A percentile compares a stretch with the other conserved stretches of the same genome.
Evolutionary conservation across 2,329 filamentous ascomycete species (phyloP).

Genomic region (Byssothecium circinans): DNA sequence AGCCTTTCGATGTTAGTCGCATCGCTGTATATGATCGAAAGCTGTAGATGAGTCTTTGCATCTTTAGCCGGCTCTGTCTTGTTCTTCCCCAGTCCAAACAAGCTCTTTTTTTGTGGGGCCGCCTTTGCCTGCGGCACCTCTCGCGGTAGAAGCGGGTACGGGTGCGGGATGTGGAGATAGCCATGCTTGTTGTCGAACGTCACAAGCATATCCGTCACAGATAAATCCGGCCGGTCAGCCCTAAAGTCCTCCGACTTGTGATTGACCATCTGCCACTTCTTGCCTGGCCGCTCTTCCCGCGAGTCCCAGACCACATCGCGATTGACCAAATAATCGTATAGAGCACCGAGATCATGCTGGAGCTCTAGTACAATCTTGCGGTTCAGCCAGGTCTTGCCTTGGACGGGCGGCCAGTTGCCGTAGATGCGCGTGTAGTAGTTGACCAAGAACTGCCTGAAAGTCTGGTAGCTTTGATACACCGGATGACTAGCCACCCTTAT

Average conservation of each 20-base stretch:
- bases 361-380: slow-evolving; percentile 59
- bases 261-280: slow-evolving; percentile 65
- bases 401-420: slow-evolving; percentile 63
- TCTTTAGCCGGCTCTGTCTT: slow-evolving; percentile 39
- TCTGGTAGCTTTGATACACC: slow-evolving; percentile 59
- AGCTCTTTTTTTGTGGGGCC: slow-evolving; percentile 35
- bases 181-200: slow-evolving; percentile 65
- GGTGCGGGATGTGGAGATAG: slow-evolving; percentile 57
- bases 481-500: slow-evolving; percentile 28
- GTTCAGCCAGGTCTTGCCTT: slow-evolving; percentile 58
- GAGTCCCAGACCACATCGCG: slow-evolving; percentile 67
- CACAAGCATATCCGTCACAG: slow-evolving; percentile 66
- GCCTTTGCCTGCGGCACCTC: slow-evolving; percentile 30
- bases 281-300: slow-evolving; percentile 61
- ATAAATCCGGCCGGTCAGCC: slow-evolving; percentile 55
- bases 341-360: slow-evolving; percentile 67
- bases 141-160: slow-evolving; percentile 64
- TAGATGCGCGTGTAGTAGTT: slow-evolving; percentile 60
- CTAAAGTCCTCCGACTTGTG: slow-evolving; percentile 39
- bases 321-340: slow-evolving; percentile 73
- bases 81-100: slow-evolving; percentile 42
- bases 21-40: slow-evolving; percentile 44
- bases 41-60: slow-evolving; percentile 44
- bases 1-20: slow-evolving; percentile 46
- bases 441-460: slow-evolving; percentile 63